Evolutionary conservation across 768 basidiomycete species (phyloP), one percentile per base, ranked within the genome.

Genomic region (Naganishia kalamii): DNA sequence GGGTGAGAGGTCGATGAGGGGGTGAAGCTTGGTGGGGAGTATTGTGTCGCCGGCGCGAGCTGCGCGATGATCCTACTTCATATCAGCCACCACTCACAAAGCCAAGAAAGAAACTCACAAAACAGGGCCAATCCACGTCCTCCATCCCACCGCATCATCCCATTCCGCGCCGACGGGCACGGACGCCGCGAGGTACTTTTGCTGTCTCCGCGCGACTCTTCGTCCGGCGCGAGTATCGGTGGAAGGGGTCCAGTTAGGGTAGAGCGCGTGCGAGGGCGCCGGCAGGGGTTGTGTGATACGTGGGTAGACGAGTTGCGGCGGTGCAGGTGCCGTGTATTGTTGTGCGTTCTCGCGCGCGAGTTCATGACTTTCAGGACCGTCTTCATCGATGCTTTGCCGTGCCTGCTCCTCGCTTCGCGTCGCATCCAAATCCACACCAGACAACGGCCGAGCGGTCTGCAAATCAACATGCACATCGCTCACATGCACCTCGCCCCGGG

Each of bases 101-200:
- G 48, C 15, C 27, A 19, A 15, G 32, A 62, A 13, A 29, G 25
- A 23, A n/a, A 74, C 74, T 65, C 46, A 77, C 76, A 77, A 51
- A 68, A 77, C 73, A 2, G 76, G 76, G 30, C 76, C 76, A 30
- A 77, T 74, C 76, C 76, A 77, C 41, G 73, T 40, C 32, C 48
- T 37, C 43, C 60, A 61, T 6, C 70, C 69, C 12, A 49, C 46
- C 32, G 50, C 60, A 11, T 67, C 63, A 63, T 73, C 71, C 69
- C 70, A 72, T 44, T 74, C 74, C 13, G 68, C 72, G 65, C 69
- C 70, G 1, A 57, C 54, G 27, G 54, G 35, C 54, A 40, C 54
- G 5, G 32, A 15, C 27, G 37, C 23, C 23, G 60, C 30, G 23
- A 61, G 29, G 21, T 48, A 48, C 43, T 48, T 61, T 47, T 44